Conservation (phyloP, 345 rosid species). For the Lagerstroemia speciosa region DNA sequence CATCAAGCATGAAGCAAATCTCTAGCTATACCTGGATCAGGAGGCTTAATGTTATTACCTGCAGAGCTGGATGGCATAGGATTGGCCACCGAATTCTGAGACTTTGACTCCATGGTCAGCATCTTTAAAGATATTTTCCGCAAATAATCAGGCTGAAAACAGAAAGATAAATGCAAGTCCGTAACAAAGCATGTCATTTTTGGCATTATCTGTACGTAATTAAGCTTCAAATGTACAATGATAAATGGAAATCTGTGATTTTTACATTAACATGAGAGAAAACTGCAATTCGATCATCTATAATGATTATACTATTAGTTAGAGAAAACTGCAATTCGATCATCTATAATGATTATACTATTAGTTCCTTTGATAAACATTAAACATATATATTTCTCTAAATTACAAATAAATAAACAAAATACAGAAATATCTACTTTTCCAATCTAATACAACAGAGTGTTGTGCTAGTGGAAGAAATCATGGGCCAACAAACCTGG, state of each 20-base stretch:
- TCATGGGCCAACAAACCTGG: conserved; percentile 37
- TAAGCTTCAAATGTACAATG: background rate
- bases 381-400: background rate
- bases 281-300: no score
- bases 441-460: background rate
- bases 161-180: background rate
- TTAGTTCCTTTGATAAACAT: background rate
- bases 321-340: no score
- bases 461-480: background rate
- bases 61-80: background rate
- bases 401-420: background rate
- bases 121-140: conserved; percentile 75
- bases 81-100: background rate
- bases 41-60: background rate
- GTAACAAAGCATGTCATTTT: background rate
- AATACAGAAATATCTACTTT: background rate
- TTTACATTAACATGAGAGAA: background rate
- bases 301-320: background rate
- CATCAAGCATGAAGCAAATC: background rate
- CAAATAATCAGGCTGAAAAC: conserved; percentile 65
- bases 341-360: background rate
- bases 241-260: background rate
- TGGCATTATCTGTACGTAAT: background rate
- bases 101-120: conserved; percentile 56
- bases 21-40: conserved; percentile 4